Evolutionary conservation across 139 green algal species (phyloP).

Genomic region (Micractinium conductrix): DNA sequence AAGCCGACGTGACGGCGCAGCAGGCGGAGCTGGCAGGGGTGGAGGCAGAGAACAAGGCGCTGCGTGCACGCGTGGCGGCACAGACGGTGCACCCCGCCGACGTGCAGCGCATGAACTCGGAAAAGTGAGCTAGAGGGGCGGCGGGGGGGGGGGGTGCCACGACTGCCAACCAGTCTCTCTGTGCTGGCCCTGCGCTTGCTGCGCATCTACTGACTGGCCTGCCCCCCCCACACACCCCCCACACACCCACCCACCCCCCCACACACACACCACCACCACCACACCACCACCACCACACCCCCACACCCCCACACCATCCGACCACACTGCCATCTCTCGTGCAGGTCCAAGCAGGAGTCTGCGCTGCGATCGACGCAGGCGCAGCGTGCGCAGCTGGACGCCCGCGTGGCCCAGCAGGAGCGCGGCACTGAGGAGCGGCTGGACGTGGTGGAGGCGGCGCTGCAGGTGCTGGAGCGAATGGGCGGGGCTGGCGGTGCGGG

Average conservation of each 20-base stretch:
- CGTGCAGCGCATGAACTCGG: slow-evolving; percentile 80
- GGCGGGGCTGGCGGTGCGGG: too few relatives aligned
- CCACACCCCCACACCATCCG: too few relatives aligned
- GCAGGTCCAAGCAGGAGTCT: slow-evolving; percentile 71
- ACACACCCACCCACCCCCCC: too few relatives aligned
- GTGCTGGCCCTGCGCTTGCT: too few relatives aligned
- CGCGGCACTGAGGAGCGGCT: slow-evolving; percentile 54
- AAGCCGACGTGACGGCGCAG: slow-evolving; percentile 60
- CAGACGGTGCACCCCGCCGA: slow-evolving; percentile 81
- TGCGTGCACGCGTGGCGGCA: slow-evolving; percentile 59
- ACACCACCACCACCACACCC: too few relatives aligned
- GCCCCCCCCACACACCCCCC: too few relatives aligned
- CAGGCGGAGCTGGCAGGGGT: slow-evolving; percentile 47
- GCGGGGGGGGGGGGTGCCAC: too few relatives aligned
- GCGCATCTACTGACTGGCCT: too few relatives aligned
- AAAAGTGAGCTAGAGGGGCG: slow-evolving; percentile 73
- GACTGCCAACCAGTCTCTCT: too few relatives aligned
- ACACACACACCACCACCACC: too few relatives aligned
- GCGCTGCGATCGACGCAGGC: slow-evolving; percentile 51
- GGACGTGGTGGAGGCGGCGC: slow-evolving; percentile 57
- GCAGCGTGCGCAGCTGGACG: slow-evolving; percentile 74
- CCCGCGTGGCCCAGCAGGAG: slow-evolving; percentile 70
- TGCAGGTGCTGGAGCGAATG: slow-evolving; percentile 36
- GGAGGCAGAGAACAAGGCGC: slow-evolving; percentile 59
- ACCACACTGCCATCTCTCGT: too few relatives aligned